A percentile compares a stretch with the other conserved stretches of the same genome.
Conservation (phyloP, 2,329 filamentous ascomycete genomes). For the Cadophora malorum region DNA sequence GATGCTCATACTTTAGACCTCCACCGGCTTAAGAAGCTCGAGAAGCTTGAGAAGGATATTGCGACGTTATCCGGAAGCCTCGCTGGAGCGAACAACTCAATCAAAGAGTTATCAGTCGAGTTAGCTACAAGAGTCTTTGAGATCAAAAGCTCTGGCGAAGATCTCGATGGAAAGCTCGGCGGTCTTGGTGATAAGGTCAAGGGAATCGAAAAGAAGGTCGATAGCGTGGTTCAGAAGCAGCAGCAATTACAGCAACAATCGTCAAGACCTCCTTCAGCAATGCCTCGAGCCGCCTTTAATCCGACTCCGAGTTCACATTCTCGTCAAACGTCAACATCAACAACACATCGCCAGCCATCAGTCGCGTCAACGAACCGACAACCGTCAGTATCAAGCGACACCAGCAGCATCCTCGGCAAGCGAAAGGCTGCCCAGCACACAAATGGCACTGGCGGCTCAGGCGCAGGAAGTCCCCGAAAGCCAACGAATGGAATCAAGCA, state of each 20-base stretch:
- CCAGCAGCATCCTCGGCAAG: neutral
- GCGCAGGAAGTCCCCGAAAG: neutral
- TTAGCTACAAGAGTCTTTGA: neutral
- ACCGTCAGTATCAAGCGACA: neutral
- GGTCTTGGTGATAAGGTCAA: neutral
- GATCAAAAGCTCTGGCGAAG: neutral
- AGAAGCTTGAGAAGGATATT: constrained; percentile 7
- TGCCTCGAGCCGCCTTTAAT: neutral
- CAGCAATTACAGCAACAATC: neutral
- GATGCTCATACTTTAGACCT: neutral
- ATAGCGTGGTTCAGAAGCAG: neutral
- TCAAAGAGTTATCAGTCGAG: neutral
- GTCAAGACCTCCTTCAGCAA: neutral
- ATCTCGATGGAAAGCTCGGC: neutral
- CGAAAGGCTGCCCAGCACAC: neutral
- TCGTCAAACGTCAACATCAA: neutral
- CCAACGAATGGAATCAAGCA: neutral
- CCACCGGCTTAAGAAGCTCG: neutral
- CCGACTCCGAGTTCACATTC: neutral
- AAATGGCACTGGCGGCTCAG: neutral
- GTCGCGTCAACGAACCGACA: neutral
- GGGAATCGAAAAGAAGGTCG: neutral
- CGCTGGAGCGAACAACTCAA: neutral
- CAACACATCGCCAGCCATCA: neutral
- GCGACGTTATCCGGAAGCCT: neutral